Evolutionary conservation across 352 stramenopile species (phyloP), one percentile per base, ranked within the genome.

Genomic region (Peronospora belbahrii): DNA sequence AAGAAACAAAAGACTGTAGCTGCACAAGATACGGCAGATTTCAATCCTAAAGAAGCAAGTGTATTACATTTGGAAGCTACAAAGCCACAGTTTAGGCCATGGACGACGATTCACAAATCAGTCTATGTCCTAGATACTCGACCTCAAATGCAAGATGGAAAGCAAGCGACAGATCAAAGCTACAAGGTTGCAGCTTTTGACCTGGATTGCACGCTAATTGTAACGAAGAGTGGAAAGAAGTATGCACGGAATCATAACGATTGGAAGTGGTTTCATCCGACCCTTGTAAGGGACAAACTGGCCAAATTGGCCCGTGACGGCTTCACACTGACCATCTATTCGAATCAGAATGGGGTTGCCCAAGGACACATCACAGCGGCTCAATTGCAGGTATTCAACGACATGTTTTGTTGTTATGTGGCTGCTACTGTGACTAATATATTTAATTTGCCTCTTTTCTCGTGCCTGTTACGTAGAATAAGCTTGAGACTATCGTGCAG

Each of bases 331-430:
- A 65, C 76, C 4, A 70, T 94, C 23, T 74, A 91, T 35, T 94
- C 82, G 15, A 94, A 94, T 62, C 82, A 94, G 47, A 88, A 89
- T 28, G 82, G 82, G 7, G 62, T 94, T 17, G 74, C 73, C 27
- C 88, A 86, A 55, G 80, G 82, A 33, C 86, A 89, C 19, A 71
- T 78, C 4, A 71, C 54, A 1, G 70, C 52, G 2, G 44, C 40
- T 0, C 71, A 88, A 41, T 62, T 94, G 14, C 65, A 89, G 69
- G 76, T 88, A 10, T 15, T 4, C 1, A 13, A 11, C 3, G 3
- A 42, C 13, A 14, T n/a, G n/a, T n/a, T n/a, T 20, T 7, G 41
- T 48, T 24, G 14, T 2, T 24, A 52, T 35, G 6, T 18, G 14
- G 28, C 15, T 30, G 19, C 28, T 48, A 14, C 18, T 41, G 1